Conservation (phyloP, 1,284 basidiomycete genomes). For the Moniliella sp. region DNA sequence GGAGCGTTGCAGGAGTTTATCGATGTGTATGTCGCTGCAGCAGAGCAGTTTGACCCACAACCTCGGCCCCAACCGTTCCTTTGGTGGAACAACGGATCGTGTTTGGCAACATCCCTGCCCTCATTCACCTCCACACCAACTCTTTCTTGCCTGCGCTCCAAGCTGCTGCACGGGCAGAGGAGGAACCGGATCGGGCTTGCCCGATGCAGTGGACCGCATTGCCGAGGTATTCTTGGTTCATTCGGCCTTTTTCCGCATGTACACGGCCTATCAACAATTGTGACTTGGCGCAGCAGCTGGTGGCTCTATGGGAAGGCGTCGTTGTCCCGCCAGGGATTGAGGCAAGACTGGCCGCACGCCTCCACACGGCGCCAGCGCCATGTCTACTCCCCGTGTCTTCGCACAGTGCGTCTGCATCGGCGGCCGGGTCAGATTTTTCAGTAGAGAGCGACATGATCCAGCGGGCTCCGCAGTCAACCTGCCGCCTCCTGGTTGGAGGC, state of each 20-base stretch:
- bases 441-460: no score
- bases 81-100: conserved; percentile 64
- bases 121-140: conserved; percentile 74
- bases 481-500: no score
- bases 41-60: no score
- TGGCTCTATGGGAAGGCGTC: no score
- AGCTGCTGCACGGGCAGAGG: conserved; percentile 43
- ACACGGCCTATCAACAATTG: conserved; percentile 23
- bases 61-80: conserved; percentile 58
- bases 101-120: conserved; percentile 69
- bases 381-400: no score
- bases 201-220: conserved; percentile 56
- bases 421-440: no score
- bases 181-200: no score
- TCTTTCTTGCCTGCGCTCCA: conserved; percentile 77
- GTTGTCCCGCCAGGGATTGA: no score
- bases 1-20: conserved; percentile 73
- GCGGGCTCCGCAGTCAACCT: no score
- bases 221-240: conserved; percentile 53
- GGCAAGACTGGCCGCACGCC: no score
- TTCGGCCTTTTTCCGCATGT: conserved; percentile 29
- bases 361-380: no score
- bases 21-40: conserved; percentile 79
- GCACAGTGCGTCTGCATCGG: no score
- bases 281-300: conserved; percentile 5